Evolutionary conservation across 1,284 basidiomycete genomes (phyloP).

Genomic region (Pulveroboletus sp.): DNA sequence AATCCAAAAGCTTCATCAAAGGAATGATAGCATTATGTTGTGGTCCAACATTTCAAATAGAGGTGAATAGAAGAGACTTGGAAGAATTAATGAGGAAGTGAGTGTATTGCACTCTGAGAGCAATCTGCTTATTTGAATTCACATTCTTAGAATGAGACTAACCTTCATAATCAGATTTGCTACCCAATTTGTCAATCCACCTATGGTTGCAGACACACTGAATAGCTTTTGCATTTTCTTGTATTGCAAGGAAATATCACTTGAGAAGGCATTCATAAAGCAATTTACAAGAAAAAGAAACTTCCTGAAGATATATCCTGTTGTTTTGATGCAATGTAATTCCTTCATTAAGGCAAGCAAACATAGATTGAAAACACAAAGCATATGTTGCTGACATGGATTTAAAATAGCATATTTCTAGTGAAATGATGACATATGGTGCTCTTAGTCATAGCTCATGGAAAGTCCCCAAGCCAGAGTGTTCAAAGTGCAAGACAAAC

Average conservation of each 20-base stretch:
- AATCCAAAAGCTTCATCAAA: no score
- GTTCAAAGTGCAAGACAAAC: neutral
- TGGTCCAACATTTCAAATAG: neutral
- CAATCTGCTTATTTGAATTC: conserved; percentile 8
- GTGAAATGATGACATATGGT: neutral
- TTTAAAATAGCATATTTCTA: neutral
- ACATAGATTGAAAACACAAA: no score
- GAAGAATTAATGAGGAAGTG: neutral
- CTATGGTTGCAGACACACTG: neutral
- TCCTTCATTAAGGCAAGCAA: neutral
- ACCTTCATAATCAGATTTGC: neutral
- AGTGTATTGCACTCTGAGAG: no score
- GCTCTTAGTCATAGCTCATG: neutral
- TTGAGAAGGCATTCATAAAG: neutral
- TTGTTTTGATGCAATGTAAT: conserved; percentile 1
- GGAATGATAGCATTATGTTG: no score
- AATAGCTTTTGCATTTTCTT: neutral
- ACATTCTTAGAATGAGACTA: neutral
- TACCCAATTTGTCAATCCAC: neutral
- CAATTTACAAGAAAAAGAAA: neutral
- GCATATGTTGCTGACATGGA: neutral
- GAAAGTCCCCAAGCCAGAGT: conserved; percentile 1
- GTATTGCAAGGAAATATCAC: neutral
- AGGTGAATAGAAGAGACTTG: neutral
- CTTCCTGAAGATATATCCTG: neutral